Conservation (phyloP, 208 protist genomes). For the Trypanosoma caninum region DNA sequence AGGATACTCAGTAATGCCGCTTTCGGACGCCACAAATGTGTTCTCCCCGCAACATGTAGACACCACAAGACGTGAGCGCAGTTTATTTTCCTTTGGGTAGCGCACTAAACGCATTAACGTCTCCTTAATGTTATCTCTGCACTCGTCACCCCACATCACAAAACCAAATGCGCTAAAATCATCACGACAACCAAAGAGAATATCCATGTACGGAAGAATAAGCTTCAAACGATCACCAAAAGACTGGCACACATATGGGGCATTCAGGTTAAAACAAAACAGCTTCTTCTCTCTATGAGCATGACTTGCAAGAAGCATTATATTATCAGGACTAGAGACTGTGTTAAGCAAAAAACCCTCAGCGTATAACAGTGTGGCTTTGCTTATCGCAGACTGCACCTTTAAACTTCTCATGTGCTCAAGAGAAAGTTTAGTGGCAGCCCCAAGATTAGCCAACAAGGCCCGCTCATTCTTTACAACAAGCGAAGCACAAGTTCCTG, state of each 20-base stretch:
- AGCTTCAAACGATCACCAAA: constrained; percentile 79
- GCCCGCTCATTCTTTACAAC: constrained; percentile 90
- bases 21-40: constrained; percentile 73
- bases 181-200: constrained; percentile 94
- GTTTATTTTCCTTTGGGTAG: constrained; percentile 54
- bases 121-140: constrained; percentile 40
- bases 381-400: constrained; percentile 54
- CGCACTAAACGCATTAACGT: constrained; percentile 68
- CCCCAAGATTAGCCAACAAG: constrained; percentile 94
- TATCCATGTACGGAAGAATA: constrained; percentile 91
- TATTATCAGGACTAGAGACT: constrained; percentile 82
- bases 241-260: constrained; percentile 92
- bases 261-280: constrained; percentile 93
- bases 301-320: constrained; percentile 76
- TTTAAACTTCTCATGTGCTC: constrained; percentile 43
- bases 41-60: constrained; percentile 88
- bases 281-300: constrained; percentile 84
- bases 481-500: constrained; percentile 96
- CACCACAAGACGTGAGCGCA: constrained; percentile 75
- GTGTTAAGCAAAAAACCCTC: constrained; percentile 96
- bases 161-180: constrained; percentile 85
- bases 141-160: constrained; percentile 54
- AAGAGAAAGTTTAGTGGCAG: constrained; percentile 88
- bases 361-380: constrained; percentile 75
- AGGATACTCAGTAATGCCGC: constrained; percentile 28